A percentile compares a stretch with the other conserved stretches of the same genome.
These are phyloP conservation scores for Isochrysis galbana DNA, from an alignment of 78 protist species.

Conservation along the genomic window DNA sequence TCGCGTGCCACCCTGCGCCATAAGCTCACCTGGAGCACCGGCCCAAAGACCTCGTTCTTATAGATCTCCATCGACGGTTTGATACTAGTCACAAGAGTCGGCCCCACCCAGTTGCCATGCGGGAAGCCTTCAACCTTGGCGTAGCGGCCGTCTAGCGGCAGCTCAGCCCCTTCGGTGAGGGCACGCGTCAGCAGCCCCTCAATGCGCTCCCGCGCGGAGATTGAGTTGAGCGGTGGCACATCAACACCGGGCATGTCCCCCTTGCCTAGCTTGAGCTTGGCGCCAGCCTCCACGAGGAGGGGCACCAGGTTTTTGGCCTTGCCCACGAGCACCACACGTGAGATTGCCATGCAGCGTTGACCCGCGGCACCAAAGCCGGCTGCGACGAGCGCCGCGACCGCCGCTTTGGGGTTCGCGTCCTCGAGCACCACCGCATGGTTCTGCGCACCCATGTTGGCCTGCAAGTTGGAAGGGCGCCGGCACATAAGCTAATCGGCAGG, in stretches of 20 bases:
- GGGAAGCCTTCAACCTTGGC: constrained; percentile 28
- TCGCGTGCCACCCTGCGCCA: no score
- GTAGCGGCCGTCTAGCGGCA: constrained; percentile 22
- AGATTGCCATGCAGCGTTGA: constrained; percentile 99
- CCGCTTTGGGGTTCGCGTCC: constrained; percentile 86
- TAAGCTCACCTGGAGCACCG: constrained; percentile 74
- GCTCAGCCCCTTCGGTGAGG: not conserved
- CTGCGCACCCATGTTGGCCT: constrained; percentile 95
- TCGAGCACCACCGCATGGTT: constrained; percentile 95
- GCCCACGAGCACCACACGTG: constrained; percentile 92
- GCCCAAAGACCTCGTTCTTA: constrained; percentile 85
- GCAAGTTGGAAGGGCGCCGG: no score
- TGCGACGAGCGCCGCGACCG: constrained; percentile 79
- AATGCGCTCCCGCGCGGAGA: not conserved
- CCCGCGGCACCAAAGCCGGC: constrained; percentile 98
- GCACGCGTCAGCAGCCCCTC: constrained; percentile 19
- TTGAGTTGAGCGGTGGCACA: not conserved
- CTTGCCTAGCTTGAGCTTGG: not conserved
- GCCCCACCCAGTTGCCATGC: constrained; percentile 37
- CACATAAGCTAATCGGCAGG: no score
- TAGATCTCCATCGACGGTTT: constrained; percentile 28
- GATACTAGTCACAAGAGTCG: constrained; percentile 26
- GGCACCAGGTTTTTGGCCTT: constrained; percentile 47
- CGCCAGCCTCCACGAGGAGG: not conserved
- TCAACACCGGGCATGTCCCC: not conserved